Percentiles rank a stretch among this genome's conserved stretches.
Conservation (phyloP, 805 yeast genomes). For the Kazachstania viticola region DNA sequence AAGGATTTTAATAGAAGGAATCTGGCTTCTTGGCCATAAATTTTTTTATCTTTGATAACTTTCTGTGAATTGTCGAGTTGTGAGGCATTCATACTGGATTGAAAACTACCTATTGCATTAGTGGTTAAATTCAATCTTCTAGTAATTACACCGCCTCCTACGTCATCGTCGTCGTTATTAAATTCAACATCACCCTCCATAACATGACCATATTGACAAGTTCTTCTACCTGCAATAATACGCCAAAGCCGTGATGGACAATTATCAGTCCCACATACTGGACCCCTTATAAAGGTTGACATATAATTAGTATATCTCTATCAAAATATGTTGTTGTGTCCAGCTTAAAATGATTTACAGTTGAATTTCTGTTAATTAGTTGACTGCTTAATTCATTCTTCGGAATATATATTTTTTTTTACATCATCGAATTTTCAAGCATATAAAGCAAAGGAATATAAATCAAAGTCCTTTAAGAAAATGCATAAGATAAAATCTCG, state of each 20-base stretch:
- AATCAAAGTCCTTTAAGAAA: no score
- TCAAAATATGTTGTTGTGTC: no score
- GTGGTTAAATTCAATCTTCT: conserved; percentile 43
- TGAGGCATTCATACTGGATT: conserved; percentile 22
- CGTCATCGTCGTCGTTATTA: conserved; percentile 72
- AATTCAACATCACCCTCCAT: conserved; percentile 67
- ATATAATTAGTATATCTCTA: no score
- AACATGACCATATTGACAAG: conserved; percentile 89
- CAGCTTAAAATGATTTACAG: no score
- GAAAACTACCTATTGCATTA: conserved; percentile 30
- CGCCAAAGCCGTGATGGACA: conserved; percentile 74
- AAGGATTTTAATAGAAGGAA: conserved; percentile 34
- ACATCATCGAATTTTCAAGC: no score
- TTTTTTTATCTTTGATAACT: conserved; percentile 10
- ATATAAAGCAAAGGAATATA: no score
- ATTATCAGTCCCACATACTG: conserved; percentile 80
- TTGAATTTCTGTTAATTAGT: no score
- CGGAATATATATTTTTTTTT: no score
- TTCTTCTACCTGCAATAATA: conserved; percentile 60
- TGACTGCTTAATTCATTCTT: no score
- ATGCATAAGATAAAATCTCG: no score
- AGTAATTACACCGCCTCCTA: conserved; percentile 32
- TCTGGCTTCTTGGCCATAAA: conserved; percentile 40
- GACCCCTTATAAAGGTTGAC: conserved; percentile 54
- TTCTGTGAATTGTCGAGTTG: conserved; percentile 14